Evolutionary conservation across 495 filamentous ascomycete species (phyloP), one percentile per base, ranked within the genome.

Genomic region (Hyaloscypha variabilis): DNA sequence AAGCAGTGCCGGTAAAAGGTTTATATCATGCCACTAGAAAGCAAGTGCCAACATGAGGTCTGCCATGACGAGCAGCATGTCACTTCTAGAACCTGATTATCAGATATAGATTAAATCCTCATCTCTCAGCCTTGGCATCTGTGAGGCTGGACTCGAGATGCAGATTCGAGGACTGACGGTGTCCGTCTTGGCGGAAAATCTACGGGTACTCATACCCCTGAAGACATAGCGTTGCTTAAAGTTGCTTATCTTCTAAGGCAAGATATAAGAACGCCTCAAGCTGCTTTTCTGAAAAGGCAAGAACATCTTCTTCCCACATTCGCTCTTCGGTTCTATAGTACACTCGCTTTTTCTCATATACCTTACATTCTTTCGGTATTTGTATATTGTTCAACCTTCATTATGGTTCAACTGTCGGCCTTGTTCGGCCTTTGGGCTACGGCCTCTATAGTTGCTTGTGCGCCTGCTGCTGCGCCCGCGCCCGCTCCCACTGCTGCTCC

Each of bases 341-440:
- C 56, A 25, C 36, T 6, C 17, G n/a, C 6, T 36, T 21, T n/a
- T 31, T 36, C 11, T 59, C 34, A 59, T 42, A 8, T 54, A 54
- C 14, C 23, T 21, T 39, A 29, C 54, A 24, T 58, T 30, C 55
- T n/a, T 39, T 24, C 63, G 55, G 28, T 62, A 19, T 17, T 19
- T 17, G 2, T 46, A 17, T 46, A 52, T 42, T 31, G 26, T 46
- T 21, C 26, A 62, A 30, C 24, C 52, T 39, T 63, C 31, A 64
- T 62, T 8, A 69, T 69, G 67, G 62, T 66, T 69, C 62, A 69
- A 34, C 19, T 63, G 39, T 42, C 58, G 14, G 57, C 62, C 36
- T 2, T 61, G 11, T 2, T 65, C 17, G 42, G 63, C 62, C 42
- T 69, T 34, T 53, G 62, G 29, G 57, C 54, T 42, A 14, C 62